Evolutionary conservation across 345 rosid genomes (phyloP).

Genomic region (Eucalyptus sideroxylon): DNA sequence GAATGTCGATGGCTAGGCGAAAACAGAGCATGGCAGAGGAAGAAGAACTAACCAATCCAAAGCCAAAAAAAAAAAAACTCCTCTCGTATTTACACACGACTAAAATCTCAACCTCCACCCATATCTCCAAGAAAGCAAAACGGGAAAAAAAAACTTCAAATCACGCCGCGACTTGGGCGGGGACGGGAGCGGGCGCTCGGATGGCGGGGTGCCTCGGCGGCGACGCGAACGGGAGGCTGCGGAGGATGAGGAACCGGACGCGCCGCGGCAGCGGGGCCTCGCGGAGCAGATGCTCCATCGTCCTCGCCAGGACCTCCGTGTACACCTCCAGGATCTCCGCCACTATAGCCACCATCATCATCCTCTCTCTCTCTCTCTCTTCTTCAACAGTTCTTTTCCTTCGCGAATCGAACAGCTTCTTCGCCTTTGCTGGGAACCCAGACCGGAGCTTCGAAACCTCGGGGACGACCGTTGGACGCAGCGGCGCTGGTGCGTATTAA

Average conservation of each 20-base stretch:
- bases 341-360: constrained; percentile 49
- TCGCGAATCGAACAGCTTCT: background rate
- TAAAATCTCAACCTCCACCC: background rate
- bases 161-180: background rate
- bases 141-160: background rate
- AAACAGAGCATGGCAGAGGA: background rate
- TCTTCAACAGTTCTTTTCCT: background rate
- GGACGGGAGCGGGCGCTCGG: background rate
- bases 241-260: constrained; percentile 54
- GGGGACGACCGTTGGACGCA: background rate
- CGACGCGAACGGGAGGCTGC: constrained; percentile 49
- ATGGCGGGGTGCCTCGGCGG: background rate
- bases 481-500: background rate
- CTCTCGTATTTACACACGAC: background rate
- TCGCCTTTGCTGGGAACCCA: background rate
- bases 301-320: constrained; percentile 53
- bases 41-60: background rate
- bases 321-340: constrained; percentile 73
- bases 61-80: background rate
- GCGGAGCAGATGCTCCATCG: constrained; percentile 49
- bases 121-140: background rate
- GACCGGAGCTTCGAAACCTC: background rate
- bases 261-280: constrained; percentile 71
- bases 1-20: background rate
- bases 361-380: background rate